Evolutionary conservation across 2,329 filamentous ascomycete species (phyloP), one percentile per base, ranked within the genome.

Genomic region (Trichoderma sp.): DNA sequence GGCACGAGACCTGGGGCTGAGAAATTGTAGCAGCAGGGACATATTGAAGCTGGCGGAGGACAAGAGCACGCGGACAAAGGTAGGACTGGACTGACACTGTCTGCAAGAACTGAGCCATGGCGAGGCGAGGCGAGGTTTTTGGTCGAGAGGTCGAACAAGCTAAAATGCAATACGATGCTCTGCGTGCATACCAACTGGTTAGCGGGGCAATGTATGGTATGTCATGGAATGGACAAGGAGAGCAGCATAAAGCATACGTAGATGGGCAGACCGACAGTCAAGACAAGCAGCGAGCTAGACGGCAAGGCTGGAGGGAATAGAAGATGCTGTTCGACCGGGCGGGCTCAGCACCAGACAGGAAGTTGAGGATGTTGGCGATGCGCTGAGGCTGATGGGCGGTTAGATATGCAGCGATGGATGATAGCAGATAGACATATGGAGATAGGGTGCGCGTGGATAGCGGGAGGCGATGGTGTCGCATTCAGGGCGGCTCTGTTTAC

Each of bases 101-200:
- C 59, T 79, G 81, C 71, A 82, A 76, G 75, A 82, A 82, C 72
- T 81, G 79, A 60, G 80, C 76, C 80, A 82, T 82, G 70, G 69
- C 60, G 58, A 67, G 30, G 43, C 65, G 58, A 67, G 24, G n/a
- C 32, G 54, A 39, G 39, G 52, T 8, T 34, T 66, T 66, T 66
- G 49, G 37, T 54, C 51, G 56, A 69, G 58, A 65, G 49, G 26
- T 54, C 54, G n/a, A 46, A 43, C 28, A 28, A 49, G 52, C 51
- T 70, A 58, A 58, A 39, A 51, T 18, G 51, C 1, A 55, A 51
- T 59, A 59, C 30, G 58, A 59, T 28, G 14, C 51, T 43, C 68
- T 69, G 39, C 63, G 65, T 69, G 63, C 68, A 67, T 61, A 61
- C 51, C 61, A 67, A 52, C 58, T 63, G 68, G 68, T 69, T 67